Conservation (phyloP, 345 rosid genomes). For the Chamaenerion angustifolium region DNA sequence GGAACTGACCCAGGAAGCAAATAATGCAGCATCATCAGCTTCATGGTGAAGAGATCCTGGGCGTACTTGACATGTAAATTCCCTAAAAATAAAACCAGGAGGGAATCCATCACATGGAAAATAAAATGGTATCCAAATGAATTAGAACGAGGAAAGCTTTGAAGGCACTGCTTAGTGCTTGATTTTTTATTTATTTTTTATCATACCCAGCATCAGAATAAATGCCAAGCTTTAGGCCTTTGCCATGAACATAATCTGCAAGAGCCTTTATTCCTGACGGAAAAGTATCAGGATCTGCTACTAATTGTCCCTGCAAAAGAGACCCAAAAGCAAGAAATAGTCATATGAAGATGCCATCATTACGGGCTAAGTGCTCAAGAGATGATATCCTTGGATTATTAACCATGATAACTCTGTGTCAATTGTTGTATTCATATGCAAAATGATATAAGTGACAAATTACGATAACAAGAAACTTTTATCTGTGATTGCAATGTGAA, state of each 20-base stretch:
- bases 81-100: slow-evolving; percentile 24
- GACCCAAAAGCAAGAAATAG: slow-evolving; percentile 1
- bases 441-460: no score
- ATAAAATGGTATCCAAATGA: background rate
- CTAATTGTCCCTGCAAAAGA: slow-evolving; percentile 54
- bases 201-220: slow-evolving; percentile 99
- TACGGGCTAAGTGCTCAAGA: no score
- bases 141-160: no score
- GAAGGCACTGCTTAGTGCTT: no score
- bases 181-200: background rate
- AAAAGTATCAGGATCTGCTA: slow-evolving; percentile 63
- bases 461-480: no score
- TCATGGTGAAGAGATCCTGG: slow-evolving; percentile 95
- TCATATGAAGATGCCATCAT: no score
- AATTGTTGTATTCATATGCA: no score
- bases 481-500: no score
- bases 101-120: slow-evolving; percentile 4
- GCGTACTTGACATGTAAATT: slow-evolving; percentile 83
- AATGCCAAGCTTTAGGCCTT: slow-evolving; percentile 93
- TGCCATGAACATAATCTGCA: slow-evolving; percentile 69
- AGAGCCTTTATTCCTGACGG: slow-evolving; percentile 84
- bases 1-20: slow-evolving; percentile 90
- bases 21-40: slow-evolving; percentile 59
- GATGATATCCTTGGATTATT: no score
- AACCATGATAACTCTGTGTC: no score